Conservation (phyloP, 331 rosid species). For the Quercus tomentella region DNA sequence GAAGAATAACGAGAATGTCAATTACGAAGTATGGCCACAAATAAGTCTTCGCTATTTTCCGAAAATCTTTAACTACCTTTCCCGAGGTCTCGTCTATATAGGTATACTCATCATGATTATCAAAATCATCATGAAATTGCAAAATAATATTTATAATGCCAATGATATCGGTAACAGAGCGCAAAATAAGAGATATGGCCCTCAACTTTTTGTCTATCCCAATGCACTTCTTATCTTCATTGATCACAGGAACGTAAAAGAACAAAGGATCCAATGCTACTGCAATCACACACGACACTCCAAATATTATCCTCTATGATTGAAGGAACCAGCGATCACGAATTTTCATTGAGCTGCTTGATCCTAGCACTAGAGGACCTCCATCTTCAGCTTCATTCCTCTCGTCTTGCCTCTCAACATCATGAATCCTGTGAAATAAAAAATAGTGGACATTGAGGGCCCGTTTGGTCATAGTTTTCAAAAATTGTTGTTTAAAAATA, state of each 20-base stretch:
- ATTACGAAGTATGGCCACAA: background rate
- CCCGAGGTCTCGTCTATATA: background rate
- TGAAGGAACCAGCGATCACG: too few relatives aligned
- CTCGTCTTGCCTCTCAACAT: too few relatives aligned
- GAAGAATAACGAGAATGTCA: slow-evolving; percentile 2
- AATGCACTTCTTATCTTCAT: slow-evolving; percentile 14
- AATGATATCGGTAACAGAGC: slow-evolving; percentile 20
- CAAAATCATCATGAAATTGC: slow-evolving; percentile 10
- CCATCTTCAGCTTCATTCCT: too few relatives aligned
- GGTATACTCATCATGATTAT: background rate
- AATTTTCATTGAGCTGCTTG: too few relatives aligned
- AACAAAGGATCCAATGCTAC: slow-evolving; percentile 38
- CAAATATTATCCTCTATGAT: slow-evolving; percentile 10
- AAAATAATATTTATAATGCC: slow-evolving; percentile 15
- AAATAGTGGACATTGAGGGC: too few relatives aligned
- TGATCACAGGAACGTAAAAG: slow-evolving; percentile 29
- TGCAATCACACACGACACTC: slow-evolving; percentile 26
- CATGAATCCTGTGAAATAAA: too few relatives aligned
- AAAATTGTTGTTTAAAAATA: too few relatives aligned
- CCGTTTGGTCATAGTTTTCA: too few relatives aligned
- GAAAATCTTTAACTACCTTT: background rate
- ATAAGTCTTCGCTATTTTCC: background rate
- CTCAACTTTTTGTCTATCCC: slow-evolving; percentile 11
- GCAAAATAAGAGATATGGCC: background rate
- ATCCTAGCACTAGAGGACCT: too few relatives aligned